Evolutionary conservation across 140 eudicot species (phyloP).

Genomic region (Senecio squalidus): DNA sequence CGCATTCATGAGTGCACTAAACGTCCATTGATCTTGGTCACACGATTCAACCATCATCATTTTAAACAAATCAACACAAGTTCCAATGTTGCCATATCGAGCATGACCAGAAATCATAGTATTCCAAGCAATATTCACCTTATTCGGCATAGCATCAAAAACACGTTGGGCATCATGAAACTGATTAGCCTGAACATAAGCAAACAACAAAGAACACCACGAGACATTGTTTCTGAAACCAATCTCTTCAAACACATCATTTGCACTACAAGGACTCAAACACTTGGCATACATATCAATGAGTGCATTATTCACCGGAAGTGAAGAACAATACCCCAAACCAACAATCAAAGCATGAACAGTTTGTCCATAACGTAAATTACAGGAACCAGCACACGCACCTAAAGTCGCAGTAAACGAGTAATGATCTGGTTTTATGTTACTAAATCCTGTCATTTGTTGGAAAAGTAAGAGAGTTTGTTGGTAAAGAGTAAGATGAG

Average conservation of each 20-base stretch:
- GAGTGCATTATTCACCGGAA: constrained; percentile 65
- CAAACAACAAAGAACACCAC: constrained; percentile 79
- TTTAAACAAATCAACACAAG: constrained; percentile 50
- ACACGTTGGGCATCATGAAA: constrained; percentile 36
- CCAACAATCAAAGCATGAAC: constrained; percentile 50
- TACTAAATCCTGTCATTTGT: constrained; percentile 35
- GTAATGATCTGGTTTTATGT: constrained; percentile 54
- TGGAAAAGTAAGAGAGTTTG: constrained; percentile 51
- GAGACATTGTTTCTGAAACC: constrained; percentile 50
- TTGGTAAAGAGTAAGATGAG: constrained; percentile 54
- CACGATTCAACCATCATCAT: constrained; percentile 47
- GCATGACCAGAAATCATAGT: constrained; percentile 66
- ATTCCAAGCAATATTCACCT: constrained; percentile 65
- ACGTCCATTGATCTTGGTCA: constrained; percentile 70
- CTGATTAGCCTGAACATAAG: constrained; percentile 47
- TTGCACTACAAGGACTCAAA: constrained; percentile 36
- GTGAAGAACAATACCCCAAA: constrained; percentile 33
- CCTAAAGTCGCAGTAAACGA: constrained; percentile 62
- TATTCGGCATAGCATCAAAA: constrained; percentile 52
- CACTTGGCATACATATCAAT: constrained; percentile 88
- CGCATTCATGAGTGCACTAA: constrained; percentile 64
- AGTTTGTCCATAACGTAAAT: constrained; percentile 35
- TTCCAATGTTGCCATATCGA: constrained; percentile 29
- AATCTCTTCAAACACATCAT: constrained; percentile 54
- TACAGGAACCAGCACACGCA: constrained; percentile 54